phyloP scores from a whole-genome alignment of 2,329 filamentous ascomycete species.

The Talaromyces amestolkiae region DNA sequence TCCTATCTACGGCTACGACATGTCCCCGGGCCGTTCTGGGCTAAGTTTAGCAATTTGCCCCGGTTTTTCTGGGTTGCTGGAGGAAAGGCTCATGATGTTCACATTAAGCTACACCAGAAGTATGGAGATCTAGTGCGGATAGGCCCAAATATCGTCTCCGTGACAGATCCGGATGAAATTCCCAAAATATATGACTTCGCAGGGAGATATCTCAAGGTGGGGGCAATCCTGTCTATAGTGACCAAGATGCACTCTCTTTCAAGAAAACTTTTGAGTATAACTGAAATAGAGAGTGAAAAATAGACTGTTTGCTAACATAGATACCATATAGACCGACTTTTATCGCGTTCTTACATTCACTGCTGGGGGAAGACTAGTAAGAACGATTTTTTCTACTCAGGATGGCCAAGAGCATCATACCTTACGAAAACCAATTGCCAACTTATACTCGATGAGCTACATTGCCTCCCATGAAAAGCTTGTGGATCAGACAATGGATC shows the following conservation, averaged over 20 bases:
- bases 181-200: constrained; percentile 4
- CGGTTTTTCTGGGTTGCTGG: neutral
- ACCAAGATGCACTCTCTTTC: neutral
- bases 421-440: neutral
- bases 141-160: constrained; percentile 13
- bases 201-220: constrained; percentile 4
- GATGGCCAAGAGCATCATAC: constrained; percentile 7
- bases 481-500: constrained; percentile 5
- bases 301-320: neutral
- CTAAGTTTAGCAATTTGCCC: constrained; percentile 2
- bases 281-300: neutral
- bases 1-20: neutral
- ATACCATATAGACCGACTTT: neutral
- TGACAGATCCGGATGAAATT: constrained; percentile 11
- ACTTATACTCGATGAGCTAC: constrained; percentile 4
- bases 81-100: neutral
- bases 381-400: constrained; percentile 9
- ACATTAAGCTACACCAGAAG: constrained; percentile 10
- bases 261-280: neutral
- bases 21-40: constrained; percentile 10
- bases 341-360: constrained; percentile 5
- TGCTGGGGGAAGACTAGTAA: neutral
- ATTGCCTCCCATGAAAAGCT: neutral
- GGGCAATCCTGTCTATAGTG: neutral
- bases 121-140: constrained; percentile 15